These are phyloP conservation scores for Syncephalis plumigaleata DNA, from an alignment of 371 early-diverging fungal genomes.

Conservation along the genomic window DNA sequence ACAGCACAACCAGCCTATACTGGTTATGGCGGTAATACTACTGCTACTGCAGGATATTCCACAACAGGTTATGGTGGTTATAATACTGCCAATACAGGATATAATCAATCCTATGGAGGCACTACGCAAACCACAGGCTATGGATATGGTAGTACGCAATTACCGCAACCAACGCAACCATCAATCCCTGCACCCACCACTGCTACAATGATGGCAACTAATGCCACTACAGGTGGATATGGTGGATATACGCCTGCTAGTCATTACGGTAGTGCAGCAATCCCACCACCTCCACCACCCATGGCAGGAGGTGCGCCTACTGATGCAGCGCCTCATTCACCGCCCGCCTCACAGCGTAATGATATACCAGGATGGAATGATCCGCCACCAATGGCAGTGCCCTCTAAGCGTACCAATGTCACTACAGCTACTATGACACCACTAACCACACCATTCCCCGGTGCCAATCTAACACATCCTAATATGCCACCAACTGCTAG, in stretches of 20 bases:
- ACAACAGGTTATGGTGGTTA: constrained; percentile 6
- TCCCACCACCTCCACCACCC: constrained; percentile 9
- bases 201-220: constrained; percentile 4
- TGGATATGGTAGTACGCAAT: not conserved
- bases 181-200: not conserved
- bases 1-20: constrained; percentile 3
- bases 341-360: constrained; percentile 17
- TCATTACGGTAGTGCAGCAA: constrained; percentile 1
- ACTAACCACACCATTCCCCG: constrained; percentile 16
- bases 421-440: constrained; percentile 10
- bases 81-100: constrained; percentile 5
- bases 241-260: constrained; percentile 9
- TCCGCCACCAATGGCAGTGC: constrained; percentile 18
- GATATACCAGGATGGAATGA: constrained; percentile 34
- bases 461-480: constrained; percentile 8
- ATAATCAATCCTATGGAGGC: constrained; percentile 1
- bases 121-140: not conserved
- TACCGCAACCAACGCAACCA: constrained; percentile 2
- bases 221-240: constrained; percentile 6
- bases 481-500: not conserved
- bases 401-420: constrained; percentile 10
- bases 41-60: constrained; percentile 10
- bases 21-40: constrained; percentile 10
- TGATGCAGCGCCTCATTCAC: constrained; percentile 12
- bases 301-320: no score